These are phyloP conservation scores for Hortiboletus rubellus DNA, from an alignment of 1,284 basidiomycete species.

Conservation along the genomic window DNA sequence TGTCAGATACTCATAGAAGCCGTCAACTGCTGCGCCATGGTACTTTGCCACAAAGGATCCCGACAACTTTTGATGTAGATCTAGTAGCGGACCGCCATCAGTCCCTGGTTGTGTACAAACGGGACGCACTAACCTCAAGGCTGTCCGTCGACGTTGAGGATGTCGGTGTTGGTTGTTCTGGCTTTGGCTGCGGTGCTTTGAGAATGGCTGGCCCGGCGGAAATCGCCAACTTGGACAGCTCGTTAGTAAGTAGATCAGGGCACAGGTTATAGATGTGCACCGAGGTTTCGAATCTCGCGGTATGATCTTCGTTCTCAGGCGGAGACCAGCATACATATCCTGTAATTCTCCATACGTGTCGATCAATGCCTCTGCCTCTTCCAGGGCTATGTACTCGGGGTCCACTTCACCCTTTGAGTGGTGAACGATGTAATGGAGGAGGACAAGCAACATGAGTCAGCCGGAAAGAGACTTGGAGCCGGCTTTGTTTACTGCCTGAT, in stretches of 20 bases:
- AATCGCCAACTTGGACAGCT: not conserved
- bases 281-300: slow-evolving; percentile 1
- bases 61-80: no score
- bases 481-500: not conserved
- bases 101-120: no score
- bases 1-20: no score
- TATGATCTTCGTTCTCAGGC: not conserved
- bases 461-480: not conserved
- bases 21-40: no score
- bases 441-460: no score
- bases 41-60: no score
- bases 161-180: not conserved
- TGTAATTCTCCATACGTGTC: not conserved
- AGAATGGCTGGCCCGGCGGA: not conserved
- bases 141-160: no score
- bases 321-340: not conserved
- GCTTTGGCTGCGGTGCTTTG: not conserved
- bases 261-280: not conserved
- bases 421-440: not conserved
- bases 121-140: no score
- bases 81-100: no score
- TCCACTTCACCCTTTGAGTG: not conserved
- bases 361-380: not conserved
- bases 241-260: not conserved
- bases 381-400: not conserved